Percentiles rank a stretch among this genome's conserved stretches.
These are phyloP conservation scores for Trypanosoma caninum DNA, from an alignment of 208 protist species.

Conservation along the genomic window DNA sequence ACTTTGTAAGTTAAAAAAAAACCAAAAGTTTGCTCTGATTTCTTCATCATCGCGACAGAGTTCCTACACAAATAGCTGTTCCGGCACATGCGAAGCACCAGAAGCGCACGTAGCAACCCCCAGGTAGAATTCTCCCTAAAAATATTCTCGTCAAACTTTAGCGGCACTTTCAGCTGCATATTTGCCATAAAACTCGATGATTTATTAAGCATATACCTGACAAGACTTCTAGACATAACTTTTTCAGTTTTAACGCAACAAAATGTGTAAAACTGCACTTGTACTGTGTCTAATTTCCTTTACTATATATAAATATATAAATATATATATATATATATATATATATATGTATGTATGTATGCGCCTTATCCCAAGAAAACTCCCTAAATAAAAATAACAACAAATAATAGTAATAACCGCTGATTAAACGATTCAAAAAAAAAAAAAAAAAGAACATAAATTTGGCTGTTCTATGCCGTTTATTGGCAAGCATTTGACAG, in stretches of 20 bases:
- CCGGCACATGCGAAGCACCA: constrained; percentile 69
- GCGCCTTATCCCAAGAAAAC: neutral
- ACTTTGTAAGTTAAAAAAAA: constrained; percentile 68
- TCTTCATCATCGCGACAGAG: constrained; percentile 69
- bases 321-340: constrained; percentile 13
- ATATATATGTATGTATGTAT: neutral
- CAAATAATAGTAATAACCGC: neutral
- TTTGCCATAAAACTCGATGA: neutral
- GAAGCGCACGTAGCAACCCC: constrained; percentile 73
- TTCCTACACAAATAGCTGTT: constrained; percentile 68
- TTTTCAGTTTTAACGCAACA: neutral
- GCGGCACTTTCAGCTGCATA: neutral
- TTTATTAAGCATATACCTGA: neutral
- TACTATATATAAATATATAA: constrained; percentile 4
- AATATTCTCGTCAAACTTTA: constrained; percentile 60
- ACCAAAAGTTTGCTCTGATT: constrained; percentile 66
- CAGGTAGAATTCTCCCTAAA: constrained; percentile 65
- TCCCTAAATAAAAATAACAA: neutral
- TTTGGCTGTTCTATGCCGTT: too few relatives aligned
- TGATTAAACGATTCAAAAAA: neutral
- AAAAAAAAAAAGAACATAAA: neutral
- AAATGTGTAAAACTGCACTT: neutral
- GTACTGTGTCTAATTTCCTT: neutral
- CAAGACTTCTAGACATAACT: constrained; percentile 6
- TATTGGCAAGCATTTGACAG: too few relatives aligned